These are phyloP conservation scores for Penicillium salamii DNA, from an alignment of 495 filamentous ascomycete genomes.

Conservation along the genomic window DNA sequence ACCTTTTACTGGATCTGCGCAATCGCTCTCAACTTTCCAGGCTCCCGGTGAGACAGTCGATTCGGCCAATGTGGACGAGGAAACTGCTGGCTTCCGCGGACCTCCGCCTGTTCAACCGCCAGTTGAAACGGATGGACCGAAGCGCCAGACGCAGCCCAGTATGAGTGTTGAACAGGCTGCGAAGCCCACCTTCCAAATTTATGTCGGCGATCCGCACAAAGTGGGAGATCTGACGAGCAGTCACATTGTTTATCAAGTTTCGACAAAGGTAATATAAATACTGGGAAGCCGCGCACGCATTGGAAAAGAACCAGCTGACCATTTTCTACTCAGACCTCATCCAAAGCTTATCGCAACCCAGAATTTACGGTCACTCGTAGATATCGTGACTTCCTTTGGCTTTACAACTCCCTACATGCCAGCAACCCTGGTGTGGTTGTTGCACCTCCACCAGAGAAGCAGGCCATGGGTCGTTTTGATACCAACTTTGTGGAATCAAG, in stretches of 20 bases:
- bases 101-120: slow-evolving; percentile 74
- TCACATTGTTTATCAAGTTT: slow-evolving; percentile 94
- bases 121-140: slow-evolving; percentile 36
- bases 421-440: slow-evolving; percentile 96
- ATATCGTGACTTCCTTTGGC: slow-evolving; percentile 96
- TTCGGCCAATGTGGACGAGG: slow-evolving; percentile 60
- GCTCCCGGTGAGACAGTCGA: slow-evolving; percentile 56
- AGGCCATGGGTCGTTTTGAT: slow-evolving; percentile 94
- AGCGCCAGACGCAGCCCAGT: slow-evolving; percentile 71
- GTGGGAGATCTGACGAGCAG: slow-evolving; percentile 95
- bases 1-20: slow-evolving; percentile 56
- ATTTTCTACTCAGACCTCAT: slow-evolving; percentile 68
- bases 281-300: background rate
- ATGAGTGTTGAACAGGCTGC: slow-evolving; percentile 86
- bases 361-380: slow-evolving; percentile 90
- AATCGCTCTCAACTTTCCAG: slow-evolving; percentile 49
- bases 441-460: slow-evolving; percentile 95
- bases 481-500: slow-evolving; percentile 93
- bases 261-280: slow-evolving; percentile 69
- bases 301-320: slow-evolving; percentile 15
- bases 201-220: slow-evolving; percentile 94
- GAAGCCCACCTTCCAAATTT: slow-evolving; percentile 87
- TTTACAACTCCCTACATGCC: slow-evolving; percentile 87
- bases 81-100: slow-evolving; percentile 59
- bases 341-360: slow-evolving; percentile 86